These are phyloP conservation scores for Trichosporon inkin DNA, from an alignment of 1,284 basidiomycete genomes.

Conservation along the genomic window DNA sequence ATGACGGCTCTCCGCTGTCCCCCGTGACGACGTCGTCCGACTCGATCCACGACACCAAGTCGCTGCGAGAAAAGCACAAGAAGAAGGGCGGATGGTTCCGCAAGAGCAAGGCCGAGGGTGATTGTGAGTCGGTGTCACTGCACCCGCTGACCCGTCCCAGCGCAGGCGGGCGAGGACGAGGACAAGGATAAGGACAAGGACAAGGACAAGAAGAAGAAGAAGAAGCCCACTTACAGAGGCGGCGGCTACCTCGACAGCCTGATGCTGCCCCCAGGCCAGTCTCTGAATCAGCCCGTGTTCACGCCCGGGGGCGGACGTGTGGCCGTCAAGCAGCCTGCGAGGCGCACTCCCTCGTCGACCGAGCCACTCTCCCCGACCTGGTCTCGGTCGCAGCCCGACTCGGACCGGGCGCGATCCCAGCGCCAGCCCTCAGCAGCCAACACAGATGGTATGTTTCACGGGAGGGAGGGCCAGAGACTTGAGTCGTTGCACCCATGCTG, in stretches of 20 bases:
- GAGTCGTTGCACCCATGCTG: background rate
- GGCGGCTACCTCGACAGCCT: constrained; percentile 3
- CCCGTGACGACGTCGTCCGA: background rate
- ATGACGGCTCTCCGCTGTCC: background rate
- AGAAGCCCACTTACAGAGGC: background rate
- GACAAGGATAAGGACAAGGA: constrained; percentile 1
- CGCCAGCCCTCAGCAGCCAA: background rate
- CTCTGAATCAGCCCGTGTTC: background rate
- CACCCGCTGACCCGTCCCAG: background rate
- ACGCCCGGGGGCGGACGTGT: background rate
- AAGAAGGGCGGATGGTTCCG: constrained; percentile 5
- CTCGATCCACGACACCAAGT: background rate
- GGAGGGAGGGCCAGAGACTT: no score
- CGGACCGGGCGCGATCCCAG: background rate
- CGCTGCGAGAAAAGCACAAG: background rate
- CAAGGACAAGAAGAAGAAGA: constrained; percentile 1
- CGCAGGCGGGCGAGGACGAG: background rate
- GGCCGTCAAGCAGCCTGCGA: background rate
- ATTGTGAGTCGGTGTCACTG: background rate
- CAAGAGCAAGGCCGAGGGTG: background rate
- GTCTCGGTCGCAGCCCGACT: constrained; percentile 1
- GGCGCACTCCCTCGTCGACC: background rate
- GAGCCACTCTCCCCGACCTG: constrained; percentile 1
- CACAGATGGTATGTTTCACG: background rate
- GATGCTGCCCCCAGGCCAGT: background rate